phyloP scores from a whole-genome alignment of 2,329 filamentous ascomycete genomes.

The Verticillium zaregamsianum region DNA sequence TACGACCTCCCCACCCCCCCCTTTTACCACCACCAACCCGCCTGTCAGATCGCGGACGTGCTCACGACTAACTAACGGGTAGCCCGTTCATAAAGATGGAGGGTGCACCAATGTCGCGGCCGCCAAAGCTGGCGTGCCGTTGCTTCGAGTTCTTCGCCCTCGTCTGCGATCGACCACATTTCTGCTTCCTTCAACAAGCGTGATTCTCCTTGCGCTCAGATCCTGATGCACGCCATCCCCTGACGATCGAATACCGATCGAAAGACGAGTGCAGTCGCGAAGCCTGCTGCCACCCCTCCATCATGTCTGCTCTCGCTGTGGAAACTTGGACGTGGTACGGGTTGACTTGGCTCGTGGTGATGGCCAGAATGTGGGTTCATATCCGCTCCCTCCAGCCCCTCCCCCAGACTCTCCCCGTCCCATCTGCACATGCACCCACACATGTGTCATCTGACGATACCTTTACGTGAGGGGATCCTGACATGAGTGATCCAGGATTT shows the following conservation, averaged over 20 bases:
- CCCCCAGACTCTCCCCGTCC: not conserved
- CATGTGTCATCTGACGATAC: not conserved
- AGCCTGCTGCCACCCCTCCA: not conserved
- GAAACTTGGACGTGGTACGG: constrained; percentile 43
- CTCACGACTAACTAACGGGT: not conserved
- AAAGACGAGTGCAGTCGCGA: not conserved
- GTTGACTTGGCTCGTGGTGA: constrained; percentile 32
- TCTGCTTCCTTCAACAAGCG: not conserved
- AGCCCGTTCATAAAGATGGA: not conserved
- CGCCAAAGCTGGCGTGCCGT: not conserved
- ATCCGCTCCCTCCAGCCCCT: not conserved
- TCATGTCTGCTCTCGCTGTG: constrained; percentile 24
- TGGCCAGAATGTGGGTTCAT: constrained; percentile 32
- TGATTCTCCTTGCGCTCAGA: not conserved
- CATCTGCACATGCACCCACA: not conserved
- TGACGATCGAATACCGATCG: not conserved
- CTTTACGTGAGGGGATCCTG: constrained; percentile 1
- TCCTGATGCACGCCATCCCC: not conserved
- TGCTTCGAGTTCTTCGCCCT: not conserved
- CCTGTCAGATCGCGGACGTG: not conserved
- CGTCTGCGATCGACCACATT: not conserved
- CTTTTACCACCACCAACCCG: not conserved
- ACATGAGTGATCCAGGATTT: constrained; percentile 20
- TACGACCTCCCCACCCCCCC: not conserved
- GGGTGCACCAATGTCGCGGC: not conserved